Evolutionary conservation across 306 rosid species (phyloP).

Genomic region (Trifolium fragiferum): DNA sequence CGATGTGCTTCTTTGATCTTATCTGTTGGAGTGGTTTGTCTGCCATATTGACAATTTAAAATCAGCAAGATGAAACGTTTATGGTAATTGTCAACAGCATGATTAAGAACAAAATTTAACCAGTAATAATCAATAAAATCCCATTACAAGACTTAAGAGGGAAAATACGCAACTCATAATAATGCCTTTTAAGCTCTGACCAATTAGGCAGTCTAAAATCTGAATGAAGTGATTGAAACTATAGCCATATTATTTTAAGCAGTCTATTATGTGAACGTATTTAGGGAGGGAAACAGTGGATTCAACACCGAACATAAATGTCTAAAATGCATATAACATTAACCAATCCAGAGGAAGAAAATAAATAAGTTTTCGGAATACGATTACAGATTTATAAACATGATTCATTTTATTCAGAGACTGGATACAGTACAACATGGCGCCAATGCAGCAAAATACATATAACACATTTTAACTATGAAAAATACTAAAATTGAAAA

Average conservation of each 20-base stretch:
- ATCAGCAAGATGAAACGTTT: slow-evolving; percentile 30
- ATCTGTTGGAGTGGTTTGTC: slow-evolving; percentile 67
- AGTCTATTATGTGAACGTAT: not conserved
- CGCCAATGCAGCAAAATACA: not conserved
- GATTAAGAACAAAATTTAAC: not conserved
- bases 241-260: not conserved
- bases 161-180: slow-evolving; percentile 8
- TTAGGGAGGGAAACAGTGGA: not conserved
- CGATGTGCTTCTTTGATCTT: slow-evolving; percentile 88
- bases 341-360: not conserved
- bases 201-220: slow-evolving; percentile 29
- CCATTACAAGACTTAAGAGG: not conserved
- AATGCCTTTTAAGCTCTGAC: not conserved
- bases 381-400: not conserved
- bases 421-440: not conserved
- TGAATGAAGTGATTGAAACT: slow-evolving; percentile 3
- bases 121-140: not conserved
- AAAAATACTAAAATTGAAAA: not conserved
- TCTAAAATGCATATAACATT: not conserved
- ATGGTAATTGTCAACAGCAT: not conserved
- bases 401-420: not conserved
- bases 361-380: not conserved
- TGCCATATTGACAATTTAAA: slow-evolving; percentile 38
- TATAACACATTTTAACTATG: not conserved
- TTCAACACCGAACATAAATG: not conserved